Evolutionary conservation across 116 monocot genomes (phyloP).

Genomic region (Posidonia oceanica): DNA sequence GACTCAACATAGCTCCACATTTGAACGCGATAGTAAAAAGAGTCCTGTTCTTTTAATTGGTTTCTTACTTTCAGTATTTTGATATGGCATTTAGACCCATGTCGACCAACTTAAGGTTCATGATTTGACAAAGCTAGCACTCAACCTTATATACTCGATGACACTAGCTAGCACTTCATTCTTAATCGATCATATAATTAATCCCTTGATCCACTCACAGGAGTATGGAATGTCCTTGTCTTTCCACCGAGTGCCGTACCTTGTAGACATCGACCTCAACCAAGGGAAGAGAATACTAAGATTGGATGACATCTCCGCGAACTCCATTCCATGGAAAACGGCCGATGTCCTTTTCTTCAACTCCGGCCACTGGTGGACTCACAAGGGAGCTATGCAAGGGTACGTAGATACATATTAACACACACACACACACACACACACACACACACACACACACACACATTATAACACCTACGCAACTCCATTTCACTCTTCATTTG

Average conservation of each 20-base stretch:
- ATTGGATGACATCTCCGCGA: constrained; percentile 49
- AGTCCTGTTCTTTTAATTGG: too few relatives aligned
- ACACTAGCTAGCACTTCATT: not conserved
- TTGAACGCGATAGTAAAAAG: too few relatives aligned
- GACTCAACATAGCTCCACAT: too few relatives aligned
- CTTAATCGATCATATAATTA: not conserved
- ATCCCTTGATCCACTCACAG: constrained; percentile 11
- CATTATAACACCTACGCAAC: too few relatives aligned
- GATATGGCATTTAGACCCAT: too few relatives aligned
- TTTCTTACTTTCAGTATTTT: too few relatives aligned
- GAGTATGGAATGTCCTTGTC: constrained; percentile 56
- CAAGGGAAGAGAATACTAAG: constrained; percentile 42
- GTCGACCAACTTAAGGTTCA: too few relatives aligned
- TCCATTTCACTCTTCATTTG: too few relatives aligned
- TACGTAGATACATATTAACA: not conserved
- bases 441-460: too few relatives aligned
- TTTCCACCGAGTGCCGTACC: constrained; percentile 72
- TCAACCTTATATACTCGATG: too few relatives aligned
- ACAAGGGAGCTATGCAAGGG: constrained; percentile 73
- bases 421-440: too few relatives aligned
- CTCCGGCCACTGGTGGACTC: constrained; percentile 97
- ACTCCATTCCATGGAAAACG: constrained; percentile 37
- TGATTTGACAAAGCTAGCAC: too few relatives aligned
- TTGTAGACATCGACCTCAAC: constrained; percentile 59
- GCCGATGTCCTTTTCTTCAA: constrained; percentile 77